Conservation (phyloP, 306 rosid genomes). For the Cicer yamashitae region DNA sequence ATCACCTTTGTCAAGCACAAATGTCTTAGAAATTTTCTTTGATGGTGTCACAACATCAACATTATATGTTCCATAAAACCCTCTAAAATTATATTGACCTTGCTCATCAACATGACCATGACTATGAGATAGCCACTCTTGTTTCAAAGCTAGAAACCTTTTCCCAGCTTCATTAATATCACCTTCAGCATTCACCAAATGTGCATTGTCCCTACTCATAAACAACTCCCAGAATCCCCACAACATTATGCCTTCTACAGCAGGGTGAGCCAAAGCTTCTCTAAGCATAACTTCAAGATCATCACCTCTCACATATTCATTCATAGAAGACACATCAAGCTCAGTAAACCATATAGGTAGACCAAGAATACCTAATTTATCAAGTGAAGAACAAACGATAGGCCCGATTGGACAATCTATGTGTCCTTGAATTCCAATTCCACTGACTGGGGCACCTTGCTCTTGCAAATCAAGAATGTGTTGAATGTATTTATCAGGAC, state of each 20-base stretch:
- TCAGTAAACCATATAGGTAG: conserved; percentile 92
- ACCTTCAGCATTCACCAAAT: conserved; percentile 89
- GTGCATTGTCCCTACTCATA: conserved; percentile 79
- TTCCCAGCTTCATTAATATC: conserved; percentile 85
- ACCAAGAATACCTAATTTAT: conserved; percentile 83
- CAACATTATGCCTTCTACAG: conserved; percentile 81
- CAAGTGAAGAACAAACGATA: conserved; percentile 70
- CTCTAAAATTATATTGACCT: conserved; percentile 70
- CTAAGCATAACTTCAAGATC: conserved; percentile 90
- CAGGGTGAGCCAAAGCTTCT: conserved; percentile 81
- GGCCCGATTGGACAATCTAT: conserved; percentile 88
- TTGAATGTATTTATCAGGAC: conserved; percentile 76
- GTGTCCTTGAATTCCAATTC: conserved; percentile 91
- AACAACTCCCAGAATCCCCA: conserved; percentile 98
- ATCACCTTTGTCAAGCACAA: conserved; percentile 80
- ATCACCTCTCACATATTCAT: conserved; percentile 80
- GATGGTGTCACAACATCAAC: conserved; percentile 59
- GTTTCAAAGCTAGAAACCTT: conserved; percentile 67
- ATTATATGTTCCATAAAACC: conserved; percentile 80
- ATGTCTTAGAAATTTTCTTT: conserved; percentile 68
- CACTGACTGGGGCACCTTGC: conserved; percentile 89
- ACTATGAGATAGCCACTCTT: conserved; percentile 78
- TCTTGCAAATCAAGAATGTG: conserved; percentile 81
- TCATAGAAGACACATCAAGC: conserved; percentile 81
- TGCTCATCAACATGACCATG: conserved; percentile 63